Conservation (phyloP, 179 eudicot species). For the Sideroxylon spinosum region DNA sequence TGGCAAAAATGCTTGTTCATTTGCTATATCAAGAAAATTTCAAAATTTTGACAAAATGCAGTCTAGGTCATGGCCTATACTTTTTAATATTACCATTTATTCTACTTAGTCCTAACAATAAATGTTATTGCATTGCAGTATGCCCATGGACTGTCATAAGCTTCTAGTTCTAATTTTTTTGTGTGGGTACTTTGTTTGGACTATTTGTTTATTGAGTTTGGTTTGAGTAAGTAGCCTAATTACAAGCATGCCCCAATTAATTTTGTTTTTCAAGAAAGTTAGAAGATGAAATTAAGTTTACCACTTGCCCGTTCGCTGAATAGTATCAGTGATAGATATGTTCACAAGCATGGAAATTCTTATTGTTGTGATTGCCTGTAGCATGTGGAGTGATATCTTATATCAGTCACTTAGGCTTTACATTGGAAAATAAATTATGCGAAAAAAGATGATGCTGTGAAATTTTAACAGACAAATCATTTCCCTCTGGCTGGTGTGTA, state of each 20-base stretch:
- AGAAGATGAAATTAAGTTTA: background rate
- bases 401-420: background rate
- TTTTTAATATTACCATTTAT: too few relatives aligned
- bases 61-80: background rate
- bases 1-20: too few relatives aligned
- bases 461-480: too few relatives aligned
- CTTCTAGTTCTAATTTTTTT: too few relatives aligned
- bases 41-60: background rate
- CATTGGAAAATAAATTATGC: background rate
- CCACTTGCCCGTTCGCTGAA: background rate
- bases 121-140: too few relatives aligned
- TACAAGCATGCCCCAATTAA: background rate
- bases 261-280: background rate
- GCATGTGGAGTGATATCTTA: too few relatives aligned
- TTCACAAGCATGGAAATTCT: background rate
- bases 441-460: background rate
- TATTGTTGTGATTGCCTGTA: background rate
- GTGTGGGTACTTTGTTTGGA: too few relatives aligned
- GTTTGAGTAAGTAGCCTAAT: background rate
- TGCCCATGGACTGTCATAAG: too few relatives aligned
- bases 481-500: too few relatives aligned
- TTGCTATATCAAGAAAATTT: too few relatives aligned
- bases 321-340: background rate
- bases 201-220: background rate
- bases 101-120: too few relatives aligned